These are phyloP conservation scores for Cenchrus fungigraminus DNA, from an alignment of 176 grass and related monocot genomes.

Conservation along the genomic window DNA sequence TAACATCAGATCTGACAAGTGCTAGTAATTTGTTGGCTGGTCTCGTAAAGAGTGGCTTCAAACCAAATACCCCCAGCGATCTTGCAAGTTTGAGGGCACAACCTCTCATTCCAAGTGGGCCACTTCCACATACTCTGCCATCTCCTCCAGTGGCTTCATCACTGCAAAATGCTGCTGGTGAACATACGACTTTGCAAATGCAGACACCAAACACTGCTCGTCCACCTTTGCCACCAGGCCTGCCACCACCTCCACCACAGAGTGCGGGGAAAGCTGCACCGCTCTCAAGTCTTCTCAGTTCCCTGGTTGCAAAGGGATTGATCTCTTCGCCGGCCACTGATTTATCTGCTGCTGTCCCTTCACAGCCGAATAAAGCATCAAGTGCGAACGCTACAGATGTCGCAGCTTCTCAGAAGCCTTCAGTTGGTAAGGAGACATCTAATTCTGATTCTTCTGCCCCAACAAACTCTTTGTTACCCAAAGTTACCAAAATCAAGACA, in stretches of 20 bases:
- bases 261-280: conserved; percentile 51
- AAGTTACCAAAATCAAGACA: conserved; percentile 32
- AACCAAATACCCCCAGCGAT: conserved; percentile 43
- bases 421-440: conserved; percentile 42
- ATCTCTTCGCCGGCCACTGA: conserved; percentile 73
- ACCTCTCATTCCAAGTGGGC: conserved; percentile 55
- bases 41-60: conserved; percentile 67
- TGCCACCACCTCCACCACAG: conserved; percentile 52
- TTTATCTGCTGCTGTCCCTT: conserved; percentile 37
- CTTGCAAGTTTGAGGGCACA: conserved; percentile 40
- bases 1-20: conserved; percentile 34
- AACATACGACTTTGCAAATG: conserved; percentile 26
- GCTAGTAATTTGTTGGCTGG: conserved; percentile 72
- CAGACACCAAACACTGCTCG: conserved; percentile 40
- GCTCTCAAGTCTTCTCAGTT: conserved; percentile 85
- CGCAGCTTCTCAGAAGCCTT: conserved; percentile 33
- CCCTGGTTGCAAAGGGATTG: conserved; percentile 91
- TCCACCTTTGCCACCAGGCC: conserved; percentile 76
- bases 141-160: conserved; percentile 40
- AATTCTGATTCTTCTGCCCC: conserved; percentile 28
- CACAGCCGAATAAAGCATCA: conserved; percentile 35
- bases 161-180: conserved; percentile 40
- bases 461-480: conserved; percentile 20
- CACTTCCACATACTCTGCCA: conserved; percentile 36
- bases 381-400: conserved; percentile 25